A percentile compares a stretch with the other conserved stretches of the same genome.
These are phyloP conservation scores for Boehmeria nivea DNA, from an alignment of 306 rosid genomes.

Conservation along the genomic window DNA sequence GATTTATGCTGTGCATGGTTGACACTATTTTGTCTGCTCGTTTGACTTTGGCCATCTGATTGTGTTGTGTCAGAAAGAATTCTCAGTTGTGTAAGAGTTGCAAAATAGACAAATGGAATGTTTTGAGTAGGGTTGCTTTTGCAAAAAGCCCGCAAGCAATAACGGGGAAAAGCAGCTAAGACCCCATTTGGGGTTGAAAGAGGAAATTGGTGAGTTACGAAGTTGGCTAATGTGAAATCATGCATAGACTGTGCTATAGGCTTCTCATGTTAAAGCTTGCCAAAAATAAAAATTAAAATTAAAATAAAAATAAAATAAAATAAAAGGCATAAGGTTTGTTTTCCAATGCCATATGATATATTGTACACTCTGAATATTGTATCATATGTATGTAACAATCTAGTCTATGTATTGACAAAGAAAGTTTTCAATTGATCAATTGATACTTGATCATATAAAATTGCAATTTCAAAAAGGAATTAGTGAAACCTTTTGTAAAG, in stretches of 20 bases:
- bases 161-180: no score
- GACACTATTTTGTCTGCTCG: background rate
- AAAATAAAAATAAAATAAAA: background rate
- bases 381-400: conserved; percentile 1
- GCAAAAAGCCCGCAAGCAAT: no score
- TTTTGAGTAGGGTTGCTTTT: no score
- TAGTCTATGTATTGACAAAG: conserved; percentile 19
- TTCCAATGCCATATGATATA: background rate
- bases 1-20: background rate
- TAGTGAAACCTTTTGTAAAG: background rate
- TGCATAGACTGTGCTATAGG: no score
- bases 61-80: no score
- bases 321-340: no score
- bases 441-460: conserved; percentile 13
- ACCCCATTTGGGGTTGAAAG: no score
- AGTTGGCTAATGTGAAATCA: no score
- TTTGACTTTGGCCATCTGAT: background rate
- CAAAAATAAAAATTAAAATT: background rate
- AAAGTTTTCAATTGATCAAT: background rate
- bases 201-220: no score
- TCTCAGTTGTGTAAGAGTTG: no score
- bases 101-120: no score
- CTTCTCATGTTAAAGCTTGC: no score
- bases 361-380: background rate
- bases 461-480: conserved; percentile 3